Evolutionary conservation across 192 early-diverging fungal genomes (phyloP), one percentile per base, ranked within the genome.

Genomic region (Kappamyces sp.): DNA sequence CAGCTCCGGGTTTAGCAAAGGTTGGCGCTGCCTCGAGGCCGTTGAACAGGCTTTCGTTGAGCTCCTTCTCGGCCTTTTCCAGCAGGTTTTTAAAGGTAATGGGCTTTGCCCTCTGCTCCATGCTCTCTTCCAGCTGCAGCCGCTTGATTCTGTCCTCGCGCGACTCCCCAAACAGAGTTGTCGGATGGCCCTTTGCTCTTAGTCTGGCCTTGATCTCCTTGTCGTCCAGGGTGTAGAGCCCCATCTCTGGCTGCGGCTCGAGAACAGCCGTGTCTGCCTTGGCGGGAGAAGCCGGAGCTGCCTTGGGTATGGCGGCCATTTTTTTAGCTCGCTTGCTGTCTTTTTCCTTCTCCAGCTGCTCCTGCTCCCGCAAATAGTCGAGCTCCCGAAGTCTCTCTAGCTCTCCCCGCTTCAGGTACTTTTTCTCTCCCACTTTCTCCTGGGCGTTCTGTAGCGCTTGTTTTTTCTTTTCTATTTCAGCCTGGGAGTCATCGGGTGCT

Each of bases 131-230:
- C 12, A 74, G 68, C 57, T 89, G 84, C 39, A 98, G 73, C 47
- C 95, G 88, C 47, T 73, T 69, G 40, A 86, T 81, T 15, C 96
- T 86, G 62, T 87, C 73, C 33, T 70, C 65, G 65, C 92, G 83
- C 6, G 86, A 84, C 65, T 99, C 96, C 42, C 86, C 96, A 67
- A 99, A 99, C 39, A 96, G 68, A 6, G 87, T 78, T 61, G 94
- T 93, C 36, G 96, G 96, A 60, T 96, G 83, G 46, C 86, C 87
- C 47, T 84, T 84, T 5, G 89, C 84, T 5, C 96, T 76, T 39
- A 99, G 72, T 37, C 94, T 86, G 37, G 84, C 79, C 33, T 89
- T 61, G 0, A 91, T 78, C 49, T 96, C 93, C 32, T 86, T 85
- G 22, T 80, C 65, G 22, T 84, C 66, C 46, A 94, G 84, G 43